Base-by-base conservation (phyloP, 768 basidiomycete species). In the Podaxis carcinomalis region DNA sequence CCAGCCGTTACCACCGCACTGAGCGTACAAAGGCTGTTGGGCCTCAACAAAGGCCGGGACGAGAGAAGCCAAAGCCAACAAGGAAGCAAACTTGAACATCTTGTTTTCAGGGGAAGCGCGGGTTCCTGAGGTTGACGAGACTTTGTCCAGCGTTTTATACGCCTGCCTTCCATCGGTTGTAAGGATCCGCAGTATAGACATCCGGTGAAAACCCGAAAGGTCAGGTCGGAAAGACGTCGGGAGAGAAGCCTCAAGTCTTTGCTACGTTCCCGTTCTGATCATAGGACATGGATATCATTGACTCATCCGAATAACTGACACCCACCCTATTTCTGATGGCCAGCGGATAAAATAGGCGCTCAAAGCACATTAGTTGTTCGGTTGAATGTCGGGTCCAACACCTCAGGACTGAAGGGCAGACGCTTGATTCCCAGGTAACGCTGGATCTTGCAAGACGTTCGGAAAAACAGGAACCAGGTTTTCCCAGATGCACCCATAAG, bases 1-100 rank as follows among this genome's bases (percentile, higher is more conserved):
- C 80, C 81, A 82, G 57, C 70, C 72, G 57, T 74, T 73, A 44
- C 83, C 83, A 68, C 83, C 83, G 65, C 84, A 86, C 66, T 85
- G 85, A 6, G 76, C 80, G 51, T 70, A 85, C 37, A 79, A 51
- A 14, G 78, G 72, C 36, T 73, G 66, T 52, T 78, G 75, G 56
- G 81, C 84, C 56, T 69, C 63, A 36, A 77, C 78, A 62, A 81
- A 72, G 54, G 76, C 73, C 1, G 82, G 80, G 16, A 63, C 25
- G 21, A 66, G 52, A 27, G 55, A 49, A n/a, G 56, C 60, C 44
- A 63, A 55, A 27, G 62, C 62, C 11, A 62, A 69, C 56, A 83
- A 65, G 46, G 77, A 70, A 37, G 79, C 66, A 65, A 77, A 78
- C 73, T 78, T 81, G 70, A 79, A 77, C 82, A 81, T 82, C 69